phyloP scores from a whole-genome alignment of 371 early-diverging fungal species.

The Mucor indicus region DNA sequence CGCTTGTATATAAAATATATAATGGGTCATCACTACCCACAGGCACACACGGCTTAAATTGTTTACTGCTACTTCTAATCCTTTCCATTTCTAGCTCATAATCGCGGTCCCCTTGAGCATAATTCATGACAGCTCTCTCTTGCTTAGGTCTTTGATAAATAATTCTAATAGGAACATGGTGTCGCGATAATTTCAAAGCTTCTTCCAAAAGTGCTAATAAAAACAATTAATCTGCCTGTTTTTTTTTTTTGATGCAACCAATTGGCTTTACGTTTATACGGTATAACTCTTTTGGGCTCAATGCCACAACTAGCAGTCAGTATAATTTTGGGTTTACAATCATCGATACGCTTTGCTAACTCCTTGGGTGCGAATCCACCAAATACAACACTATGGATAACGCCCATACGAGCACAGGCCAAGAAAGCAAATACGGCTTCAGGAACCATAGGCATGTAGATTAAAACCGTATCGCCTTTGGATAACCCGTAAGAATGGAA shows the following conservation, averaged over 20 bases:
- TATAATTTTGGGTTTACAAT: slow-evolving; percentile 71
- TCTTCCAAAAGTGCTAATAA: slow-evolving; percentile 61
- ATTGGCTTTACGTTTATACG: slow-evolving; percentile 58
- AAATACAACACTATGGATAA: slow-evolving; percentile 77
- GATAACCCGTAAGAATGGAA: slow-evolving; percentile 67
- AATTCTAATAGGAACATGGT: slow-evolving; percentile 53
- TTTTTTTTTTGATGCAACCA: not conserved
- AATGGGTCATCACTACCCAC: slow-evolving; percentile 88
- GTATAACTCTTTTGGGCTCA: slow-evolving; percentile 62
- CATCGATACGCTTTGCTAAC: slow-evolving; percentile 80
- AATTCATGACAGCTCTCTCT: slow-evolving; percentile 42
- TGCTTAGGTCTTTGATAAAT: slow-evolving; percentile 61
- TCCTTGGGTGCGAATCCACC: slow-evolving; percentile 82
- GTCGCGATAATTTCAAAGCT: slow-evolving; percentile 54
- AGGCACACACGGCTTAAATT: slow-evolving; percentile 53
- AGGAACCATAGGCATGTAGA: slow-evolving; percentile 91
- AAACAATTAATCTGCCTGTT: slow-evolving; percentile 7
- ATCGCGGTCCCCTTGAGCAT: slow-evolving; percentile 56
- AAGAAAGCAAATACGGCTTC: slow-evolving; percentile 87
- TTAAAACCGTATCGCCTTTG: slow-evolving; percentile 81
- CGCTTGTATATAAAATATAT: slow-evolving; percentile 93
- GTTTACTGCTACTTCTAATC: slow-evolving; percentile 22
- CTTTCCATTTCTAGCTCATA: slow-evolving; percentile 57
- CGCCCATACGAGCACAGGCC: slow-evolving; percentile 90
- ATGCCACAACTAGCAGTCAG: slow-evolving; percentile 80